A percentile compares a stretch with the other conserved stretches of the same genome.
Conservation (phyloP, 371 early-diverging fungal genomes). For the Lichtheimia hyalospora region DNA sequence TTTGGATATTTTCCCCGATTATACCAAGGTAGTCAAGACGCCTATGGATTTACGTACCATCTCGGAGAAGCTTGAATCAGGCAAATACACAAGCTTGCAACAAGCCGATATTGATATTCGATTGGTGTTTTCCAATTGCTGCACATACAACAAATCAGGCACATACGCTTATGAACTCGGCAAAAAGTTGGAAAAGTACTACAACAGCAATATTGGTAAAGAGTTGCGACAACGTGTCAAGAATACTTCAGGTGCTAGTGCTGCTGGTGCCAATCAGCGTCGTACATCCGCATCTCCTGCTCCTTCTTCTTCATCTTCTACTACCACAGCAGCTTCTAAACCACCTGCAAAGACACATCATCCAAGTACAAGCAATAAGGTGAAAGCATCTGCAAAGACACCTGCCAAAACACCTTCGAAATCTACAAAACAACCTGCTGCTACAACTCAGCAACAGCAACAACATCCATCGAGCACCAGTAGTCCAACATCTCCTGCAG, state of each 20-base stretch:
- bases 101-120: constrained; percentile 61
- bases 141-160: constrained; percentile 82
- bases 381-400: not conserved
- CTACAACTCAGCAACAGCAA: not conserved
- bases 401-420: constrained; percentile 1
- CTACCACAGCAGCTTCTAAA: not conserved
- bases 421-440: not conserved
- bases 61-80: constrained; percentile 70
- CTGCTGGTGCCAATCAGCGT: constrained; percentile 4
- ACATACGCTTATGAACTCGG: constrained; percentile 83
- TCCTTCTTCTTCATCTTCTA: constrained; percentile 4
- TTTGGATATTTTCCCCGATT: constrained; percentile 84
- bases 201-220: constrained; percentile 53
- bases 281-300: not conserved
- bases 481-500: not conserved
- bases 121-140: constrained; percentile 85
- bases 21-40: constrained; percentile 77
- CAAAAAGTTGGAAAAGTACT: constrained; percentile 60
- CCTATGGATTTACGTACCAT: constrained; percentile 98
- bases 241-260: not conserved
- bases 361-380: not conserved
- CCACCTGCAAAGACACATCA: not conserved
- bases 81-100: constrained; percentile 45
- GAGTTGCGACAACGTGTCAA: constrained; percentile 34
- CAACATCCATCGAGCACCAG: not conserved